These are phyloP conservation scores for Thuidium tamariscinum DNA, from an alignment of 225 moss, liverwort and hornwort genomes.

Conservation along the genomic window DNA sequence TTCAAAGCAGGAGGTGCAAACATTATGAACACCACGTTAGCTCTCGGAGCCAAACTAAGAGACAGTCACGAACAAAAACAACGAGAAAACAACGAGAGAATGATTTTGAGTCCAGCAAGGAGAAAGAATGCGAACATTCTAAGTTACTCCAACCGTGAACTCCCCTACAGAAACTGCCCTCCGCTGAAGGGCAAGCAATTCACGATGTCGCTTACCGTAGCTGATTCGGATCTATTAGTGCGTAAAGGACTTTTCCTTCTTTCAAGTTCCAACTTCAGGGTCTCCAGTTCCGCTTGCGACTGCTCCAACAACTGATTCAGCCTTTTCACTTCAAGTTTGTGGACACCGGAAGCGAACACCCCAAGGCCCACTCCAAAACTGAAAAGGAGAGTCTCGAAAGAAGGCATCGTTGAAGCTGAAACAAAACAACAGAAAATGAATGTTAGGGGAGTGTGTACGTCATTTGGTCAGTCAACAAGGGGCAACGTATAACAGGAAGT, in stretches of 20 bases:
- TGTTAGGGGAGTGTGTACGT: background rate
- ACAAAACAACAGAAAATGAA: background rate
- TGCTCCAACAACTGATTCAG: slow-evolving; percentile 36
- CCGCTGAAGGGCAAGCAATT: background rate
- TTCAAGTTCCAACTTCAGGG: slow-evolving; percentile 23
- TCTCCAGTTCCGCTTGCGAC: slow-evolving; percentile 35
- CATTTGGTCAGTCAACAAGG: background rate
- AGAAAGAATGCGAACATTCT: background rate
- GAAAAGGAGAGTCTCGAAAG: slow-evolving; percentile 73
- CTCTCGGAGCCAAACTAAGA: background rate
- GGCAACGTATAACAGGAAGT: background rate
- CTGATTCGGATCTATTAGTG: background rate
- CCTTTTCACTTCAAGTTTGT: slow-evolving; percentile 42
- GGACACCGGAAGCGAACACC: slow-evolving; percentile 29
- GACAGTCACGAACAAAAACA: background rate
- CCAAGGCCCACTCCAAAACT: slow-evolving; percentile 84
- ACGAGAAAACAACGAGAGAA: background rate
- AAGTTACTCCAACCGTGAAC: background rate
- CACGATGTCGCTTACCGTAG: background rate
- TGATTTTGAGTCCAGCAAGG: background rate
- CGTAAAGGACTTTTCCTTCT: background rate
- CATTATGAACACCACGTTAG: background rate
- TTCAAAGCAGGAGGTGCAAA: background rate
- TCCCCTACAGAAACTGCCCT: background rate
- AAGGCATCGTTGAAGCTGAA: slow-evolving; percentile 47